Evolutionary conservation across 179 eudicot species (phyloP), one percentile per base, ranked within the genome.

Genomic region (Dionaea muscipula): DNA sequence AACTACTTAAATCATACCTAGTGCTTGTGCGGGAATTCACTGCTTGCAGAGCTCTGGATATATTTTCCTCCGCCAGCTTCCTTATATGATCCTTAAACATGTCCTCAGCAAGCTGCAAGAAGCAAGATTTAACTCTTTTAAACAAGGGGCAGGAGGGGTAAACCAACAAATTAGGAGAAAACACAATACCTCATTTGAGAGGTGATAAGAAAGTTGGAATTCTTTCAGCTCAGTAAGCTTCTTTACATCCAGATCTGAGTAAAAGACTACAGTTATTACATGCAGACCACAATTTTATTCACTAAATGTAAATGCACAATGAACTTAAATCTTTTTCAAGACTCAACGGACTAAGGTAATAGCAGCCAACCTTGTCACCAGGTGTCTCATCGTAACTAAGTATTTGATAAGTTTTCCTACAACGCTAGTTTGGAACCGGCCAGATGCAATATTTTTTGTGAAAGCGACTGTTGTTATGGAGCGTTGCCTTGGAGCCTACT

Each of bases 31-130:
- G 79, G 40, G 89, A 80, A 77, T 87, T 91, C 64, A 84, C 60
- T 31, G 60, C 52, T 37, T 56, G 63, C 53, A 87, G 65, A 51
- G 89, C 96, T 47, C 73, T 62, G 35, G 94, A 70, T 48, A 91
- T 75, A 73, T 78, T 69, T 77, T 75, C 84, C 68, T 87, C 98
- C 39, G 69, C 93, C 55, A 87, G 79, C 70, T 75, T 85, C 61
- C 96, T 83, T 51, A 80, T 74, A 68, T 75, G 91, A 68, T 72
- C 87, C 65, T 72, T 77, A 61, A 87, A 82, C 85, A 84, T 75
- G 47, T 87, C 88, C 57, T 64, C 89, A 51, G 96, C 96, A 62
- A 87, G 73, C 98, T 91, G 70, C 69, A 75, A 59, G 33, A 57
- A 64, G 45, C 26, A 50, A 33, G 67, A 28, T 16, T 55, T 23